Evolutionary conservation across 352 stramenopile genomes (phyloP).

Genomic region (Phytophthora colocasiae): DNA sequence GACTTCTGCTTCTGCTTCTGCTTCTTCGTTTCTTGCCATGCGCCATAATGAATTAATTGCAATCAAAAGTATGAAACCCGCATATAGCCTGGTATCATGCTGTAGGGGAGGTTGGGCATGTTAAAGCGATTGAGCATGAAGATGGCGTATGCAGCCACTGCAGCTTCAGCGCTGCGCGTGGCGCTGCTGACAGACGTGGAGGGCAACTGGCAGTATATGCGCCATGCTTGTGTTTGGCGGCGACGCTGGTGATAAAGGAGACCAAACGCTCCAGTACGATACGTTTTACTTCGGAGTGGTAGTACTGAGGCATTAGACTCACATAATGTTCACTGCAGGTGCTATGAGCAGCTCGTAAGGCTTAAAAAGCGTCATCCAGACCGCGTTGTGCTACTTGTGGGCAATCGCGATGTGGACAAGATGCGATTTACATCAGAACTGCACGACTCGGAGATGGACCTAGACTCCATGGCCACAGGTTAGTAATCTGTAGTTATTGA

Average conservation of each 20-base stretch:
- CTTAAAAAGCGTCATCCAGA: slow-evolving; percentile 90
- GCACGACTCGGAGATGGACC: slow-evolving; percentile 71
- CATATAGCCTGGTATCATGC: too few relatives aligned
- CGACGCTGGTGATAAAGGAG: slow-evolving; percentile 92
- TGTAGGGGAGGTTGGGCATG: too few relatives aligned
- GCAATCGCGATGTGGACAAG: slow-evolving; percentile 96
- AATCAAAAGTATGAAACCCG: too few relatives aligned
- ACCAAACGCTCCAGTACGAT: slow-evolving; percentile 79
- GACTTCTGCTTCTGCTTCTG: slow-evolving; percentile 31
- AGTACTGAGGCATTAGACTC: background rate
- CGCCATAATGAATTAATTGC: too few relatives aligned
- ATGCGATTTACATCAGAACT: slow-evolving; percentile 89
- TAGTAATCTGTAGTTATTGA: background rate
- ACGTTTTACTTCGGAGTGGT: slow-evolving; percentile 6
- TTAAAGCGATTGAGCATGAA: too few relatives aligned
- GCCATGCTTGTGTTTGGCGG: slow-evolving; percentile 93
- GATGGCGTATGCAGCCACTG: slow-evolving; percentile 9
- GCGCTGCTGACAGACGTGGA: slow-evolving; percentile 84
- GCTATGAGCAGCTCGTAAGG: slow-evolving; percentile 83
- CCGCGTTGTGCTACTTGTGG: slow-evolving; percentile 92
- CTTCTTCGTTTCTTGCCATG: slow-evolving; percentile 14
- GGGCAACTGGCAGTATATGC: slow-evolving; percentile 84
- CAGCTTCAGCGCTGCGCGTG: slow-evolving; percentile 44
- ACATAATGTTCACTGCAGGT: slow-evolving; percentile 34
- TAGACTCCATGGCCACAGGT: slow-evolving; percentile 69